Base-by-base conservation (phyloP, 2,329 filamentous ascomycete genomes). In the Didymella keratinophila region DNA sequence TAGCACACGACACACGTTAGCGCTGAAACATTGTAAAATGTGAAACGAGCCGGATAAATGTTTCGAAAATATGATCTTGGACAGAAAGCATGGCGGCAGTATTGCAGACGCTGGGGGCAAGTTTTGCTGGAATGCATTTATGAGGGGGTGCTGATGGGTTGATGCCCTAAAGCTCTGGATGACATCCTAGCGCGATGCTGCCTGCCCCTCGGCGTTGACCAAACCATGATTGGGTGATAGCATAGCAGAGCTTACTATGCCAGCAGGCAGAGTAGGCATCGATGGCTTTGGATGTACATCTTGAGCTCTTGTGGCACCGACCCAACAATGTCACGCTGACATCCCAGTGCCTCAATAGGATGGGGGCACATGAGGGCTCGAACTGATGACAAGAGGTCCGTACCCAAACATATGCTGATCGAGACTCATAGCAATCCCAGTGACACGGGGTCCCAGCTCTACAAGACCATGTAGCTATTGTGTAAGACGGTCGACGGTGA, bases 331-430 rank as follows among this genome's bases (percentile, higher is more conserved):
- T 46, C 50, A 46, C 21, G 41, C 18, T 42, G 46, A 42, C 27
- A 11, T 27, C 20, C 34, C 16, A 14, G 42, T 16, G 43, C 41
- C 34, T 53, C 34, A 18, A 34, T 10, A 46, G 21, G 43, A 37
- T 30, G 32, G 61, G 50, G 58, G 50, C 55, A 58, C 48, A 42
- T 54, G 52, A 60, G 34, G 30, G 32, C 56, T 53, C 56, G 41
- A 62, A 57, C 56, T 60, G 58, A 50, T 56, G 60, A 62, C 68
- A 69, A 56, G 62, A 65, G 63, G 45, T 45, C 57, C 75, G 55
- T 78, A 78, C 76, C 76, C 76, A 76, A 77, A 72, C 68, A 73
- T 75, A 42, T 76, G 71, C 62, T 76, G 75, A 70, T 76, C 76
- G 72, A 76, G 63, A 75, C 71, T 77, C 76, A 78, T 78, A 75